Conservation (phyloP, 192 early-diverging fungal species). For the Backusella psychrophila region DNA sequence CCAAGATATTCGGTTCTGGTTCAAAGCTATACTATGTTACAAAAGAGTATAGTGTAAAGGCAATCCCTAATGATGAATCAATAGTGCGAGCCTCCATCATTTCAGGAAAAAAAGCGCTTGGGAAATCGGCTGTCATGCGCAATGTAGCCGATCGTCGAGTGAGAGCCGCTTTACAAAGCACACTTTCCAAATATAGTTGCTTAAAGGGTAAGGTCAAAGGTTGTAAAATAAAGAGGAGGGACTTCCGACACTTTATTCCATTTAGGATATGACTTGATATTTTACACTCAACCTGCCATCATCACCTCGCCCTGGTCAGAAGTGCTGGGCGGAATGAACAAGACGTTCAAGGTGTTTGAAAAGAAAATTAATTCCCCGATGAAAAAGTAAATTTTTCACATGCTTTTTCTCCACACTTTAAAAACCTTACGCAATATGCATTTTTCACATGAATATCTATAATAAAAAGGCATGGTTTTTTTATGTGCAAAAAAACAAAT, state of each 20-base stretch:
- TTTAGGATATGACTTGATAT: conserved; percentile 10
- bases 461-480: background rate
- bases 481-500: background rate
- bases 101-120: conserved; percentile 13
- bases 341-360: background rate
- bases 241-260: background rate
- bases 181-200: background rate
- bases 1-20: background rate
- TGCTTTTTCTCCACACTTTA: conserved; percentile 6
- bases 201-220: background rate
- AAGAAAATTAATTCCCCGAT: background rate
- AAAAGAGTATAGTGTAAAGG: background rate
- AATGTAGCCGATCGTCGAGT: conserved; percentile 5
- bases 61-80: background rate
- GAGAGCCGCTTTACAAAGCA: conserved; percentile 1
- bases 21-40: background rate
- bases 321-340: background rate
- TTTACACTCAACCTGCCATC: background rate
- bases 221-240: background rate
- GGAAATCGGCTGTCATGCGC: conserved; percentile 14
- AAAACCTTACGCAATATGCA: background rate
- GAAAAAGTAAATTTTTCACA: conserved; percentile 4
- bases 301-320: background rate
- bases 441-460: conserved; percentile 8
- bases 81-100: background rate